Evolutionary conservation across 495 filamentous ascomycete species (phyloP).

Genomic region (Lineolata rhizophorae): DNA sequence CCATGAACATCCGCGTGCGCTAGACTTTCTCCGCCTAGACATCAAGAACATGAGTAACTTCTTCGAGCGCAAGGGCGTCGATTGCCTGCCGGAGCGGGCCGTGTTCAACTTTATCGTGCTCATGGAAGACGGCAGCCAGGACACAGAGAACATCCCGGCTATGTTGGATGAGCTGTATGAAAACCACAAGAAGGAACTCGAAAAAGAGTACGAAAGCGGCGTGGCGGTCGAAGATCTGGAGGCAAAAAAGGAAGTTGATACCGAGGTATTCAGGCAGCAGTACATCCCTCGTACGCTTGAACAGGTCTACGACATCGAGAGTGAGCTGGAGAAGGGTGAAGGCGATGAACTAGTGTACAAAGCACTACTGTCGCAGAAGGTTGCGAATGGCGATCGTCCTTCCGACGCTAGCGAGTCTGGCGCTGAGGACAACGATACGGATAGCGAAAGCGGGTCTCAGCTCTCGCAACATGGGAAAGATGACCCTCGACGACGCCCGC

Average conservation of each 20-base stretch:
- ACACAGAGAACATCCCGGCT: constrained; percentile 16
- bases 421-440: constrained; percentile 21
- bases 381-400: constrained; percentile 16
- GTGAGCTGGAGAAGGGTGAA: constrained; percentile 59
- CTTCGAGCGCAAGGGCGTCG: constrained; percentile 66
- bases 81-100: constrained; percentile 47
- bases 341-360: constrained; percentile 59
- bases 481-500: constrained; percentile 31
- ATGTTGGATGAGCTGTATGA: constrained; percentile 30
- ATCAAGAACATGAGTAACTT: constrained; percentile 90
- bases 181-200: constrained; percentile 24
- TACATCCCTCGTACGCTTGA: constrained; percentile 88
- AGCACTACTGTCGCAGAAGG: constrained; percentile 51
- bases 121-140: constrained; percentile 26
- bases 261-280: constrained; percentile 81
- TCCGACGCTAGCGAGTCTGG: constrained; percentile 11
- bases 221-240: constrained; percentile 13
- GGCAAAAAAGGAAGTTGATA: constrained; percentile 41
- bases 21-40: constrained; percentile 92
- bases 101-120: constrained; percentile 60
- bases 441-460: constrained; percentile 13
- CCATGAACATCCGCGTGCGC: constrained; percentile 76
- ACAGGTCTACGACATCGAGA: constrained; percentile 88
- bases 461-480: constrained; percentile 18
- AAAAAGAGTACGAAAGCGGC: constrained; percentile 19